Evolutionary conservation across 169 alveolate genomes (phyloP).

Genomic region (Babesia divergens): DNA sequence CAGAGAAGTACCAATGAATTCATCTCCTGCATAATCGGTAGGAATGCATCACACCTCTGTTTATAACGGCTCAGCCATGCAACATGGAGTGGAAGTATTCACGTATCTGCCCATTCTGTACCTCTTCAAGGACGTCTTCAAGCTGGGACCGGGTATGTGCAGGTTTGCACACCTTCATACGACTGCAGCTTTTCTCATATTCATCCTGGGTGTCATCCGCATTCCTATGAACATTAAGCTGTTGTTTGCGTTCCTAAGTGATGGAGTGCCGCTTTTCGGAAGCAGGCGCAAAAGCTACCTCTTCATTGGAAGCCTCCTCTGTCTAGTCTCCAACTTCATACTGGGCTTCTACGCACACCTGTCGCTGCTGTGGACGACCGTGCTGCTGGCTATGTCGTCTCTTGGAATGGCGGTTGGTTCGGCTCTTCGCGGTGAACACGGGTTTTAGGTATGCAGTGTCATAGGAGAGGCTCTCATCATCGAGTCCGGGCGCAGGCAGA

Average conservation of each 20-base stretch:
- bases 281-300: slow-evolving; percentile 82
- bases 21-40: slow-evolving; percentile 57
- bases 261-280: slow-evolving; percentile 80
- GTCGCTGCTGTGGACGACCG: slow-evolving; percentile 61
- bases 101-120: slow-evolving; percentile 81
- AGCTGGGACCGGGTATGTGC: slow-evolving; percentile 72
- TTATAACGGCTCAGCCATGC: slow-evolving; percentile 63
- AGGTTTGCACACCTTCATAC: background rate
- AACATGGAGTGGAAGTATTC: slow-evolving; percentile 84
- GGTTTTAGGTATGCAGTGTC: slow-evolving; percentile 72
- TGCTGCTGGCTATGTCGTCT: slow-evolving; percentile 65
- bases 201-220: slow-evolving; percentile 76
- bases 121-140: slow-evolving; percentile 80
- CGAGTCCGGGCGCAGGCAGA: slow-evolving; percentile 75
- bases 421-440: background rate
- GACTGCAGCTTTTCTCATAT: slow-evolving; percentile 73
- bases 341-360: slow-evolving; percentile 58
- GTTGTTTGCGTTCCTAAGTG: slow-evolving; percentile 81
- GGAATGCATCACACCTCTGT: background rate
- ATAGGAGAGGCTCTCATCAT: slow-evolving; percentile 88
- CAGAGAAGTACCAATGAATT: slow-evolving; percentile 29
- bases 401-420: slow-evolving; percentile 71
- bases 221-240: slow-evolving; percentile 83
- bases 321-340: slow-evolving; percentile 58
- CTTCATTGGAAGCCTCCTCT: slow-evolving; percentile 72